phyloP scores from a whole-genome alignment of 108 stramenopile species.

The Cylindrotheca closterium region DNA sequence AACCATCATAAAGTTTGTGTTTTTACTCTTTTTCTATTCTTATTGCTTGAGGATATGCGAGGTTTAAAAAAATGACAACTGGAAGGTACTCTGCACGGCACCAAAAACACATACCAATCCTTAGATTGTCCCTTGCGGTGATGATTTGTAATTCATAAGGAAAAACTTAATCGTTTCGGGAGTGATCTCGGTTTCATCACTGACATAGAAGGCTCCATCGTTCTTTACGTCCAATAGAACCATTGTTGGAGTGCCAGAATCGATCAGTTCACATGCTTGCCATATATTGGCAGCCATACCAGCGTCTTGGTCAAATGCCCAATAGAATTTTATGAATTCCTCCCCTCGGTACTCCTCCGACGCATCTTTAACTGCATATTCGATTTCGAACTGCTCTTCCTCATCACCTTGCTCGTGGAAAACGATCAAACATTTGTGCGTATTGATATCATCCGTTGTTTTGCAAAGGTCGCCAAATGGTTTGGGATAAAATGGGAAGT shows the following conservation, averaged over 20 bases:
- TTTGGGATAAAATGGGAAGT: constrained; percentile 72
- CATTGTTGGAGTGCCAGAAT: constrained; percentile 36
- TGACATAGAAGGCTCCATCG: constrained; percentile 55
- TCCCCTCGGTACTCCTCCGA: constrained; percentile 45
- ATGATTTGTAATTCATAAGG: constrained; percentile 28
- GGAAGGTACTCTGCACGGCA: too few relatives aligned
- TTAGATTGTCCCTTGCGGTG: constrained; percentile 39
- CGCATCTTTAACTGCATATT: constrained; percentile 43
- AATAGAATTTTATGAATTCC: constrained; percentile 52
- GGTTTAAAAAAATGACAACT: too few relatives aligned
- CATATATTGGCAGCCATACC: constrained; percentile 38
- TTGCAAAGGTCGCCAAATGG: constrained; percentile 55
- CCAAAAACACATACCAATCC: too few relatives aligned
- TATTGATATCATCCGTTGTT: constrained; percentile 63
- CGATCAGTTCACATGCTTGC: constrained; percentile 34
- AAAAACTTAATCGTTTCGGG: constrained; percentile 41
- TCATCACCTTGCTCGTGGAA: constrained; percentile 61
- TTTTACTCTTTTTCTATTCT: too few relatives aligned
- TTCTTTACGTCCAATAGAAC: constrained; percentile 62
- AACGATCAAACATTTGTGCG: constrained; percentile 49
- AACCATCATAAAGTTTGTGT: too few relatives aligned
- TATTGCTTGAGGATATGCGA: too few relatives aligned
- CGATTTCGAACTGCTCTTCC: constrained; percentile 56
- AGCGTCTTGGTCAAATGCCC: constrained; percentile 28
- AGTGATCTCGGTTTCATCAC: constrained; percentile 45